Evolutionary conservation across 345 rosid species (phyloP).

Genomic region (Geranium brycei): DNA sequence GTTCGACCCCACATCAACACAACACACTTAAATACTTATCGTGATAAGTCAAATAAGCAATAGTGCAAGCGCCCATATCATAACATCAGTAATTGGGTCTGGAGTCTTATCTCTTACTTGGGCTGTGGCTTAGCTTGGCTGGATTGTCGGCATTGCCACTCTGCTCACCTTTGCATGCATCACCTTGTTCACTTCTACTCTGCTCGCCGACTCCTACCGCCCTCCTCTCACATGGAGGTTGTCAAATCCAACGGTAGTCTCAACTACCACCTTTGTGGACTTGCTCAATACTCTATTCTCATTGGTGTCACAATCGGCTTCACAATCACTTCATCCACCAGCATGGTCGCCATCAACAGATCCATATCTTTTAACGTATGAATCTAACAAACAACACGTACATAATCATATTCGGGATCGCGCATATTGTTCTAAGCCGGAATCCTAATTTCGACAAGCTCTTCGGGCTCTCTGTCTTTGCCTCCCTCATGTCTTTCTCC

Average conservation of each 20-base stretch:
- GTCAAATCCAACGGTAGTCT: conserved; percentile 18
- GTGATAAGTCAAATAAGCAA: too few relatives aligned
- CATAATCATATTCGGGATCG: conserved; percentile 3
- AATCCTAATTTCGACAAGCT: neutral
- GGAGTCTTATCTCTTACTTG: conserved; percentile 5
- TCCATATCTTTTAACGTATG: too few relatives aligned
- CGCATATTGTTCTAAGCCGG: neutral
- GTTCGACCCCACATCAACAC: too few relatives aligned
- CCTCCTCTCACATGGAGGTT: conserved; percentile 28
- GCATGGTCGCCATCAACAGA: neutral
- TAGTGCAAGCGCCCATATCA: conserved; percentile 3
- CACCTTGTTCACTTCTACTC: conserved; percentile 13
- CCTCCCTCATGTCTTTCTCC: conserved; percentile 17
- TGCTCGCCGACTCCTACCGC: conserved; percentile 27
- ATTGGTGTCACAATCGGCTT: conserved; percentile 1
- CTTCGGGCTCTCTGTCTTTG: neutral
- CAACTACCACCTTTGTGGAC: neutral
- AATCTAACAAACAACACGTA: conserved; percentile 7
- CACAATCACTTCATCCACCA: conserved; percentile 1
- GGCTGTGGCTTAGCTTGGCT: conserved; percentile 5
- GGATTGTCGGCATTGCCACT: conserved; percentile 4
- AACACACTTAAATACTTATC: too few relatives aligned
- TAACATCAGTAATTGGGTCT: conserved; percentile 4
- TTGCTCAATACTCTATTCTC: conserved; percentile 7
- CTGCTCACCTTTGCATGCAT: conserved; percentile 6